phyloP scores from a whole-genome alignment of 805 yeast genomes.

The Limtongozyma cylindracea region DNA sequence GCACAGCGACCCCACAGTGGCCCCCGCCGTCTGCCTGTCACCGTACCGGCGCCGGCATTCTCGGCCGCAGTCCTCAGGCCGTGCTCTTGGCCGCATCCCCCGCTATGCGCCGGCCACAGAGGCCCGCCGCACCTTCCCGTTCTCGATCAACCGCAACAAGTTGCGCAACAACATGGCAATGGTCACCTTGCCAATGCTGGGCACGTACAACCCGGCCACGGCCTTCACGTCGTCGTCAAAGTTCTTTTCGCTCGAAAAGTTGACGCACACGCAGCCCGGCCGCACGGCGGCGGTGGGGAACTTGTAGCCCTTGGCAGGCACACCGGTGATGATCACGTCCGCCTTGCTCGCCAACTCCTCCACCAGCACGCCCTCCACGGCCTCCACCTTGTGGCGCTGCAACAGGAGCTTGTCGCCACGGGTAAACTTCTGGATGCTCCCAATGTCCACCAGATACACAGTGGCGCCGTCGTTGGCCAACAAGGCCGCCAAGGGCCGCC shows the following conservation, averaged over 20 bases:
- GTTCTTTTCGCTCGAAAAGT: slow-evolving; percentile 76
- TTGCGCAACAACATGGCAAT: slow-evolving; percentile 86
- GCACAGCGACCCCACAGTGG: no score
- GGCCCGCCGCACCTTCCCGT: slow-evolving; percentile 14
- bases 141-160: slow-evolving; percentile 56
- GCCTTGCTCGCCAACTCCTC: slow-evolving; percentile 47
- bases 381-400: slow-evolving; percentile 41
- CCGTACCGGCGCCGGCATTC: no score
- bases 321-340: slow-evolving; percentile 92
- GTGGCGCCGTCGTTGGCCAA: slow-evolving; percentile 95
- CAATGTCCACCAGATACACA: slow-evolving; percentile 77
- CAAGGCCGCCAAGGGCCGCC: slow-evolving; percentile 88
- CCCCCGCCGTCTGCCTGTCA: no score
- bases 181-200: slow-evolving; percentile 90
- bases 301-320: slow-evolving; percentile 63
- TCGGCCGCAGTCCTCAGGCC: no score
- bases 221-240: slow-evolving; percentile 63
- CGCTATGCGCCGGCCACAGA: no score
- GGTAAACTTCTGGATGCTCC: slow-evolving; percentile 74
- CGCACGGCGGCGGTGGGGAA: slow-evolving; percentile 63
- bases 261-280: slow-evolving; percentile 78
- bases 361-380: slow-evolving; percentile 25
- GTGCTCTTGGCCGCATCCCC: no score
- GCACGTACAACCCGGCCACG: slow-evolving; percentile 80
- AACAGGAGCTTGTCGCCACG: slow-evolving; percentile 78